phyloP scores from a whole-genome alignment of 2,329 filamentous ascomycete species.

The Parascedosporium putredinis region DNA sequence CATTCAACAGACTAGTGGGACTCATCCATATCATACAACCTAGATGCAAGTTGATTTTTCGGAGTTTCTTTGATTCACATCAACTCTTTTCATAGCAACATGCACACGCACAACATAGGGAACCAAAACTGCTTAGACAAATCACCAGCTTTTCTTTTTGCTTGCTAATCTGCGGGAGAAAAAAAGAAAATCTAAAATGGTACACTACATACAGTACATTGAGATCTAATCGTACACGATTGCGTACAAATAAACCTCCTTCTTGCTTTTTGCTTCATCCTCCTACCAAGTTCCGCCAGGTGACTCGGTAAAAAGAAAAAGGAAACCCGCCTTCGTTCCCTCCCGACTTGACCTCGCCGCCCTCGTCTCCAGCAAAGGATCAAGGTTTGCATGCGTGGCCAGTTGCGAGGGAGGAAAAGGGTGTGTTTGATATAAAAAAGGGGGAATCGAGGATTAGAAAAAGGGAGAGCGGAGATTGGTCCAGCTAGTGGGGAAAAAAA shows the following conservation, averaged over 20 bases:
- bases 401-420: neutral
- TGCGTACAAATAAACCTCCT: neutral
- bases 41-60: too few relatives aligned
- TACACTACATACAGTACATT: conserved; percentile 2
- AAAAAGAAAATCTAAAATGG: neutral
- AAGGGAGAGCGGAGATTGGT: conserved; percentile 6
- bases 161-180: neutral
- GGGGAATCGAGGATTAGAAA: neutral
- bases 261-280: neutral
- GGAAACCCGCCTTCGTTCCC: too few relatives aligned
- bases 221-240: neutral
- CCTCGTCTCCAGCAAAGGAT: too few relatives aligned
- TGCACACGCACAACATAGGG: too few relatives aligned
- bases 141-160: conserved; percentile 3
- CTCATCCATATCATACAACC: too few relatives aligned
- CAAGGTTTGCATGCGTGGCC: neutral
- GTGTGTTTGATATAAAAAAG: neutral
- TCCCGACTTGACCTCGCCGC: too few relatives aligned
- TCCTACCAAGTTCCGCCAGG: neutral
- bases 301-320: neutral
- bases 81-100: too few relatives aligned
- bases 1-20: too few relatives aligned
- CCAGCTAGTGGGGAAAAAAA: neutral
- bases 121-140: neutral
- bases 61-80: too few relatives aligned